Evolutionary conservation across 1,139 yeast species (phyloP).

Genomic region (Meyerozyma smithsonii): DNA sequence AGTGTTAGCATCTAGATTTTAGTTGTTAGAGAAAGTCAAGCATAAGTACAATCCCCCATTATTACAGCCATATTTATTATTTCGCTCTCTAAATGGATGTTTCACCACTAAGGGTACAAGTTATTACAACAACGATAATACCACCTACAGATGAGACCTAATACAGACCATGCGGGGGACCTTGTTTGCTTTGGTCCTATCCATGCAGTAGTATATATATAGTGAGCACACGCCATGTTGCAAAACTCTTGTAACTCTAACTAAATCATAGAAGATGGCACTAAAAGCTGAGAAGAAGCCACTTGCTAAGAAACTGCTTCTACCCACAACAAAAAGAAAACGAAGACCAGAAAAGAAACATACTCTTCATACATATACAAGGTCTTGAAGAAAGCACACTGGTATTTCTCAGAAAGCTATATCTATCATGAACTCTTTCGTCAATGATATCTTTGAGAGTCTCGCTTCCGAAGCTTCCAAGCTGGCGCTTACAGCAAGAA

Average conservation of each 20-base stretch:
- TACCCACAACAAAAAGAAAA: conserved; percentile 86
- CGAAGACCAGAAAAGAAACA: conserved; percentile 97
- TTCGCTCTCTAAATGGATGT: too few species aligned
- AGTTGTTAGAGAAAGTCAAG: too few species aligned
- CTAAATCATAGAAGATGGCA: conserved; percentile 18
- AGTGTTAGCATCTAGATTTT: too few species aligned
- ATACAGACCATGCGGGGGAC: neutral
- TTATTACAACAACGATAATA: too few species aligned
- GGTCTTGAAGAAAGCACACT: conserved; percentile 97
- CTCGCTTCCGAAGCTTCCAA: conserved; percentile 97
- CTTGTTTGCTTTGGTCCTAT: neutral
- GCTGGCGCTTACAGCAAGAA: conserved; percentile 98
- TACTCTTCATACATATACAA: conserved; percentile 98
- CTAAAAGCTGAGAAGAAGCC: conserved; percentile 29
- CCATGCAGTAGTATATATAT: conserved; percentile 1
- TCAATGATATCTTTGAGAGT: conserved; percentile 93
- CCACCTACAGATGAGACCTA: too few species aligned
- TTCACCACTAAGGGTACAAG: too few species aligned
- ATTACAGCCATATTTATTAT: too few species aligned
- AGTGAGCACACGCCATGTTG: neutral
- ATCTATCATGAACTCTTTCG: conserved; percentile 99
- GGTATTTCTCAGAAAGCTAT: conserved; percentile 99
- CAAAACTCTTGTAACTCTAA: neutral
- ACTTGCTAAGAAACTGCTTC: conserved; percentile 33
- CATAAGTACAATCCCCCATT: too few species aligned